These are phyloP conservation scores for Bipolaris bicolor DNA, from an alignment of 2,329 filamentous ascomycete genomes.

Conservation along the genomic window DNA sequence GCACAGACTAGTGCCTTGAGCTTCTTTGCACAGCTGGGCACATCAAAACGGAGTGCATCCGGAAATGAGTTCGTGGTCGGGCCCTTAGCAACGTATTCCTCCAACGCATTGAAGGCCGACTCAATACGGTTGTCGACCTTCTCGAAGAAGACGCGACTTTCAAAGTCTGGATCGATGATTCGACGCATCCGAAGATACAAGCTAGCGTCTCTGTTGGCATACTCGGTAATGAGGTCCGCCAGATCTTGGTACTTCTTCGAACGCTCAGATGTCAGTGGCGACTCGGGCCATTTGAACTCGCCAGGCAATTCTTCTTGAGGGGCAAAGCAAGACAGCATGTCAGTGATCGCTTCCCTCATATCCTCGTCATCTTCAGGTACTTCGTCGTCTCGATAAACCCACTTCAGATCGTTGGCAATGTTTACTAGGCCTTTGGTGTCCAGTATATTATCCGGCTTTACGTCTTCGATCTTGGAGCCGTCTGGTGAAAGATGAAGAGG, in stretches of 20 bases:
- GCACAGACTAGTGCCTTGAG: conserved; percentile 35
- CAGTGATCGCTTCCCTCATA: conserved; percentile 38
- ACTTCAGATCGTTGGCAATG: conserved; percentile 38
- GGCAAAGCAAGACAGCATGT: conserved; percentile 48
- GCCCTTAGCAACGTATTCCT: conserved; percentile 40
- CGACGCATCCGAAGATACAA: conserved; percentile 36
- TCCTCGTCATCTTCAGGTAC: conserved; percentile 38
- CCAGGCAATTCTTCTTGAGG: conserved; percentile 43
- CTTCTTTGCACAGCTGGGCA: conserved; percentile 39
- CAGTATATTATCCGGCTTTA: conserved; percentile 39
- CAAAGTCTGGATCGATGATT: conserved; percentile 42
- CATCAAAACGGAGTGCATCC: conserved; percentile 33
- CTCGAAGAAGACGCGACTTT: conserved; percentile 44
- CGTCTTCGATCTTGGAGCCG: conserved; percentile 42
- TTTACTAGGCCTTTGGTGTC: conserved; percentile 32
- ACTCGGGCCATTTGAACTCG: conserved; percentile 40
- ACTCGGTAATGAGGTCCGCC: conserved; percentile 34
- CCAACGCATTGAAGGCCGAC: conserved; percentile 37
- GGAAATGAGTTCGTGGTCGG: conserved; percentile 32
- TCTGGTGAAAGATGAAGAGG: conserved; percentile 40
- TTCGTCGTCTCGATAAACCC: conserved; percentile 39
- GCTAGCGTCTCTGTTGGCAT: conserved; percentile 36
- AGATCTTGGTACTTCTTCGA: conserved; percentile 44
- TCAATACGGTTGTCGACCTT: conserved; percentile 42
- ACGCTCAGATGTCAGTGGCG: conserved; percentile 33